phyloP scores from a whole-genome alignment of 208 protist genomes.

The Tritrichomonas musculus region DNA sequence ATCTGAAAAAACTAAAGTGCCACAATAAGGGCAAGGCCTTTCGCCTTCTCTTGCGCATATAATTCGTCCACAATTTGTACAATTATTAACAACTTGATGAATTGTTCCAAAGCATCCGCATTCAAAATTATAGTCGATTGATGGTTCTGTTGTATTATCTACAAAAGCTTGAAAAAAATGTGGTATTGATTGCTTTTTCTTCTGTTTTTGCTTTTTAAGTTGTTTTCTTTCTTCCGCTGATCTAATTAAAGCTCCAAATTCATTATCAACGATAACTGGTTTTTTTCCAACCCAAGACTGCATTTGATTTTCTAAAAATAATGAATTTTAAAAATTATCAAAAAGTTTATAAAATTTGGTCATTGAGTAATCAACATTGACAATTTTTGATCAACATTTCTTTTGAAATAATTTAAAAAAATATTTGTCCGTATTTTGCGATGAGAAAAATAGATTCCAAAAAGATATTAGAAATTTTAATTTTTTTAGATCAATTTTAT shows the following conservation, averaged over 20 bases:
- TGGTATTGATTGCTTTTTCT: not conserved
- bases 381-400: too few relatives aligned
- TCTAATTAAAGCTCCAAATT: not conserved
- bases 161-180: conserved; percentile 4
- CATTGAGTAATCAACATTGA: too few relatives aligned
- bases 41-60: not conserved
- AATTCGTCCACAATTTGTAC: not conserved
- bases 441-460: too few relatives aligned
- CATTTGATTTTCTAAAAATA: too few relatives aligned
- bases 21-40: conserved; percentile 16
- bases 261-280: not conserved
- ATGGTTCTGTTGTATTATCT: not conserved
- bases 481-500: too few relatives aligned
- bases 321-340: too few relatives aligned
- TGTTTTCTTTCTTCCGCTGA: not conserved
- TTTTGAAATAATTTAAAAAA: too few relatives aligned
- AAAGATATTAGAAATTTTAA: too few relatives aligned
- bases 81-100: conserved; percentile 9
- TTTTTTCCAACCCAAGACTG: not conserved
- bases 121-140: conserved; percentile 21
- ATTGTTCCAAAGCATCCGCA: conserved; percentile 1
- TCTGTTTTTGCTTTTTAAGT: not conserved
- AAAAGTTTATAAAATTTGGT: too few relatives aligned
- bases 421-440: too few relatives aligned
- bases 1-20: conserved; percentile 27